Base-by-base conservation (phyloP, 208 protist species). In the Acanthamoeba lenticulata region DNA sequence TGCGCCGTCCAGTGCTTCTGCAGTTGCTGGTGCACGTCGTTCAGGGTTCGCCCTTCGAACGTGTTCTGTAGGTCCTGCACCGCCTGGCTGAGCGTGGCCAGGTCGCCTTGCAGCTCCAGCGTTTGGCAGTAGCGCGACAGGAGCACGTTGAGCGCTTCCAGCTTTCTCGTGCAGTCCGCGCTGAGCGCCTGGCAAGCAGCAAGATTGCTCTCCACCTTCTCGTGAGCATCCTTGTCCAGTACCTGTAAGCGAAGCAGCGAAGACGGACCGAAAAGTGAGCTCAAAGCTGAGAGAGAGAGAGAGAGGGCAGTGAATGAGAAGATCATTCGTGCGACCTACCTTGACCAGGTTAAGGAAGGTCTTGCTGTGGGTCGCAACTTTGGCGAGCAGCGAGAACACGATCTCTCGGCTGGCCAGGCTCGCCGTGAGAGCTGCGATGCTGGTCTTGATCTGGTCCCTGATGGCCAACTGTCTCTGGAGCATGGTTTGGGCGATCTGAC, bases 61-160 rank as follows among this genome's bases (percentile, higher is more conserved):
- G 45, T 27, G 27, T 74, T 29, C 60, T 74, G 57, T 52, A 91
- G 60, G 34, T 62, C 55, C 85, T 91, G 85, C 45, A 91, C 55
- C 6, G 85, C 24, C 17, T 38, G 13, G 40, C 49, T 21, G 38
- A 91, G 85, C 11, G 13, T 27, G 21, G 49, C 60, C 40, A 91
- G 27, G 27, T 27, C 29, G 27, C 55, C 55, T 27, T 91, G 34
- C 6, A 74, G 49, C 52, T 44, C 40, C n/a, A 91, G 49, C 1
- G 45, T 21, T 9, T 69, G 85, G 55, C 85, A 91, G 60, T 91
- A 91, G 55, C 85, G 85, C 4, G 40, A 45, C 4, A 91, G 42
- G 52, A 91, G 42, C 32, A 74, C 60, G 57, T 74, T 65, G 17
- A 91, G 60, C 47, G 15, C 34, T 0, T 29, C 49, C 21, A 91